Evolutionary conservation across 2,329 filamentous ascomycete genomes (phyloP).

Genomic region (Magnaporthiopsis incrustans): DNA sequence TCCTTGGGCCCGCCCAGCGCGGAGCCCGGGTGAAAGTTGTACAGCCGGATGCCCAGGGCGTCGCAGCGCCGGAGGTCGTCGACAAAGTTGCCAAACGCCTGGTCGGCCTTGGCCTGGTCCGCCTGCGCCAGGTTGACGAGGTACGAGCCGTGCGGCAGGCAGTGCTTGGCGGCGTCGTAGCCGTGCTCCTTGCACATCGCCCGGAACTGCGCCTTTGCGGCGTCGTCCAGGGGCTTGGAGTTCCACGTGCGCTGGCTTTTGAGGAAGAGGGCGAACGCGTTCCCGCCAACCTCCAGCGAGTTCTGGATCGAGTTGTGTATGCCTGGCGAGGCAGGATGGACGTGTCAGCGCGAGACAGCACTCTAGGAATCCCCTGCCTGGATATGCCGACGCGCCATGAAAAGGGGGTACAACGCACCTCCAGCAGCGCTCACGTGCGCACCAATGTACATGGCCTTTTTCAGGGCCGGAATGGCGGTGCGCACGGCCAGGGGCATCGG

Average conservation of each 20-base stretch:
- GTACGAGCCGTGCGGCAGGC: conserved; percentile 91
- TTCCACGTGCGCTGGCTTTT: conserved; percentile 96
- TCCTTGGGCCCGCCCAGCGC: conserved; percentile 59
- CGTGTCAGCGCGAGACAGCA: not conserved
- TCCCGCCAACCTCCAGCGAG: conserved; percentile 73
- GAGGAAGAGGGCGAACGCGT: conserved; percentile 89
- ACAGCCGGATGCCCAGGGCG: conserved; percentile 76
- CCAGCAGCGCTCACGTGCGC: conserved; percentile 88
- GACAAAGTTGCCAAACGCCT: conserved; percentile 79
- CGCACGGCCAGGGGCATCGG: conserved; percentile 59
- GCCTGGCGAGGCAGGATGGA: conserved; percentile 29
- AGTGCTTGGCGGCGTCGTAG: conserved; percentile 64
- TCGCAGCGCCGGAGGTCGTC: conserved; percentile 86
- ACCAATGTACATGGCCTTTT: conserved; percentile 71
- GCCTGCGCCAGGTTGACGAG: conserved; percentile 90
- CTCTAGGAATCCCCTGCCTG: not conserved
- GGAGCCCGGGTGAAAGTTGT: conserved; percentile 95
- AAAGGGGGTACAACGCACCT: conserved; percentile 40
- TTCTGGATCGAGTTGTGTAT: conserved; percentile 84
- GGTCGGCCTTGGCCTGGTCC: conserved; percentile 69
- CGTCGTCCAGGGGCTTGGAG: conserved; percentile 65
- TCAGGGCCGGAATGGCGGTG: conserved; percentile 55
- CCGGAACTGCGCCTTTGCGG: conserved; percentile 62
- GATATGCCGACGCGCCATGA: not conserved
- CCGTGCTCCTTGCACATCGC: conserved; percentile 57